A percentile compares a stretch with the other conserved stretches of the same genome.
Conservation (phyloP, 768 basidiomycete genomes). For the Kockovaella imperatae region DNA sequence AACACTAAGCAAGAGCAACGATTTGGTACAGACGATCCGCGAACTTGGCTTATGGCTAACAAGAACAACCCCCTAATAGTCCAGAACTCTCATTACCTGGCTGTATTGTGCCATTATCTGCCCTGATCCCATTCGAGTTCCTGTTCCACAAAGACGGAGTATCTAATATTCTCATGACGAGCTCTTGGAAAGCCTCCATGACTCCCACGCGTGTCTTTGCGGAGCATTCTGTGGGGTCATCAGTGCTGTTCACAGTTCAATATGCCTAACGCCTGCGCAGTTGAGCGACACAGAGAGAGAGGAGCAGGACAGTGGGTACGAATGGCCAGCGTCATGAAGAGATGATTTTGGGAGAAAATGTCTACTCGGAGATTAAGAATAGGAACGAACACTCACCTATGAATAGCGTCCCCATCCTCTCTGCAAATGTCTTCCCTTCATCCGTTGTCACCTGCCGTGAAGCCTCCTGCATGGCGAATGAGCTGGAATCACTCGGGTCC, state of each 20-base stretch:
- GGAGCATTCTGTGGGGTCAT: constrained; percentile 57
- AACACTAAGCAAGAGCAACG: too few species aligned
- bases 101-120: too few species aligned
- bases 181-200: constrained; percentile 63
- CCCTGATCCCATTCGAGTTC: too few species aligned
- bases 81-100: too few species aligned
- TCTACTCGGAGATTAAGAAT: too few species aligned
- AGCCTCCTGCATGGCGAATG: constrained; percentile 59
- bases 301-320: background rate
- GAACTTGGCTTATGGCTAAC: too few species aligned
- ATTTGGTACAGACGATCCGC: too few species aligned
- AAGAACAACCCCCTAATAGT: too few species aligned
- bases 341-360: too few species aligned
- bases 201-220: constrained; percentile 87
- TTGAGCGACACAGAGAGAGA: background rate
- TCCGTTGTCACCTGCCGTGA: constrained; percentile 73
- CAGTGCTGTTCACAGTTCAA: background rate
- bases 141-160: background rate
- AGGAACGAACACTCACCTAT: constrained; percentile 49
- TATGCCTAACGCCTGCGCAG: background rate
- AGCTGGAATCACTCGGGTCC: background rate
- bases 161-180: constrained; percentile 49
- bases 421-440: constrained; percentile 74
- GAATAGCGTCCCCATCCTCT: constrained; percentile 73
- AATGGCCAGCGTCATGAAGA: background rate